Percentiles rank a stretch among this genome's conserved stretches.
Evolutionary conservation across 225 moss, liverwort and hornwort genomes (phyloP).

Genomic region (Pleurozium schreberi): DNA sequence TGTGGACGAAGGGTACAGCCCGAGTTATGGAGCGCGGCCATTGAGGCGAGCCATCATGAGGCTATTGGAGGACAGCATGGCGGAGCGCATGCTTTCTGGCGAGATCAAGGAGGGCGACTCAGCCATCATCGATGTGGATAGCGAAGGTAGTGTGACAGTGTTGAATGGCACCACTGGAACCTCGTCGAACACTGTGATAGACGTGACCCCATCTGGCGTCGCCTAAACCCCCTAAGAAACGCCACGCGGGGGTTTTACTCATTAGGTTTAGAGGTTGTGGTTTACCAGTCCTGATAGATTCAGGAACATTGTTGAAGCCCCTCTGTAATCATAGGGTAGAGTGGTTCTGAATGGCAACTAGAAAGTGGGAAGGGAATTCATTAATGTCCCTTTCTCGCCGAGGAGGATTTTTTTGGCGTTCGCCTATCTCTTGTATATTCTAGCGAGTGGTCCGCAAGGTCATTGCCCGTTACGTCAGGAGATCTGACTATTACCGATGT

Average conservation of each 20-base stretch:
- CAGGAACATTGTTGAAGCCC: neutral
- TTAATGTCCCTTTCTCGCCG: neutral
- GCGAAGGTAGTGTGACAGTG: constrained; percentile 66
- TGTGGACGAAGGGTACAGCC: constrained; percentile 87
- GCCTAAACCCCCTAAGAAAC: constrained; percentile 1
- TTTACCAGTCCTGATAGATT: neutral
- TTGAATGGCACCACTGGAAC: constrained; percentile 84
- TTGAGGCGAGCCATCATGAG: constrained; percentile 87
- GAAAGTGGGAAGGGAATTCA: neutral
- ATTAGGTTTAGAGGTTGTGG: neutral
- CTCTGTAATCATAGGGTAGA: constrained; percentile 7
- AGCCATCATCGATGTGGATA: constrained; percentile 78
- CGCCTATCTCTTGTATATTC: neutral
- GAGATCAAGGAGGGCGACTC: constrained; percentile 90
- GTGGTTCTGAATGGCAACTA: neutral
- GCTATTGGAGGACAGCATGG: constrained; percentile 84
- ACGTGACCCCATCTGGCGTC: constrained; percentile 54
- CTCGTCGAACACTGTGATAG: constrained; percentile 56
- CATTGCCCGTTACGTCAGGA: neutral
- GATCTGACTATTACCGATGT: neutral
- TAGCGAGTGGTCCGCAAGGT: neutral
- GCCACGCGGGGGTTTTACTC: neutral
- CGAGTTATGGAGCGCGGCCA: constrained; percentile 78
- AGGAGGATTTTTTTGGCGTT: neutral
- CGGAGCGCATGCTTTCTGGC: constrained; percentile 83